Evolutionary conservation across 1,284 basidiomycete species (phyloP).

Genomic region (Gymnopus androsaceus): DNA sequence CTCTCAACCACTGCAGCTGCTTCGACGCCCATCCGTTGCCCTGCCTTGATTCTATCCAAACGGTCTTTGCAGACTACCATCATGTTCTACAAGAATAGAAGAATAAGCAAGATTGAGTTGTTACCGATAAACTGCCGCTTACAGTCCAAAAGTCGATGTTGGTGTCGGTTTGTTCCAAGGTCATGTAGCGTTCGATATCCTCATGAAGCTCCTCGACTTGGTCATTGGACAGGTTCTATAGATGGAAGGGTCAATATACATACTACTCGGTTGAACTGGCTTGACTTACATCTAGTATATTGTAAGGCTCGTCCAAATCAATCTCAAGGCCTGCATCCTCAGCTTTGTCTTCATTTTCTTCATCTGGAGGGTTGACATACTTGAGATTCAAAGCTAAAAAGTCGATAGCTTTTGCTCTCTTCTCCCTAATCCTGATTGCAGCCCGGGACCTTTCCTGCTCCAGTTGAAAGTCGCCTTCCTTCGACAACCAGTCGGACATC

Average conservation of each 20-base stretch:
- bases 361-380: conserved; percentile 76
- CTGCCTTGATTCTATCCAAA: conserved; percentile 73
- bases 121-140: too few species aligned
- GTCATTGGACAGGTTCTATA: conserved; percentile 79
- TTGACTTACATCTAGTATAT: conserved; percentile 84
- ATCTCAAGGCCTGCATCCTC: conserved; percentile 93
- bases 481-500: conserved; percentile 97
- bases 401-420: conserved; percentile 94
- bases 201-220: conserved; percentile 94
- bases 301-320: conserved; percentile 97
- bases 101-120: not conserved
- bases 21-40: conserved; percentile 59
- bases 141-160: conserved; percentile 98
- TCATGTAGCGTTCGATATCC: conserved; percentile 92
- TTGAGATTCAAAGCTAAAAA: conserved; percentile 92
- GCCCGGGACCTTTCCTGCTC: conserved; percentile 92
- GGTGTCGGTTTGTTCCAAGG: conserved; percentile 80
- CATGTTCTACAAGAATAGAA: conserved; percentile 71
- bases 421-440: conserved; percentile 92
- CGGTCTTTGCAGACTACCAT: conserved; percentile 95
- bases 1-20: conserved; percentile 79
- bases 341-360: conserved; percentile 70
- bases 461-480: conserved; percentile 96
- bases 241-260: conserved; percentile 7
- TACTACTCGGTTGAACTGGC: not conserved